Conservation (phyloP, 306 rosid species). For the Crataegus laevigata region DNA sequence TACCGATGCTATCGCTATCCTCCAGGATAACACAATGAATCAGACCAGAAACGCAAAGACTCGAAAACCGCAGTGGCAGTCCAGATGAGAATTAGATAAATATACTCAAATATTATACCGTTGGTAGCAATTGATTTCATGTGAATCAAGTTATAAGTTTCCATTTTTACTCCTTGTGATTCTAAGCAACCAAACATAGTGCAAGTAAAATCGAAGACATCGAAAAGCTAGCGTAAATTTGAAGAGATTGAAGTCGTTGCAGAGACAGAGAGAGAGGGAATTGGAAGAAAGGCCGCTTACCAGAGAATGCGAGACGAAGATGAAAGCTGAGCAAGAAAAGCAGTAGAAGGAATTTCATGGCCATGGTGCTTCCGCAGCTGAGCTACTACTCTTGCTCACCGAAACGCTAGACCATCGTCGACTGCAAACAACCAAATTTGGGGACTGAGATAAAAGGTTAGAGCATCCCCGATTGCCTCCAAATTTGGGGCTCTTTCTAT, state of each 20-base stretch:
- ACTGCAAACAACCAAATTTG: neutral
- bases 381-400: neutral
- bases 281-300: conserved; percentile 20
- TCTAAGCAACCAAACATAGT: conserved; percentile 5
- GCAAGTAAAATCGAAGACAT: neutral
- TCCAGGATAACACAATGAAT: neutral
- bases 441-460: neutral
- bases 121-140: neutral
- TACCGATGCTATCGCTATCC: neutral
- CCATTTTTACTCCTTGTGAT: neutral
- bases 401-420: conserved; percentile 23
- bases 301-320: conserved; percentile 40
- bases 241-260: neutral
- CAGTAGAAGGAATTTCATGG: conserved; percentile 24
- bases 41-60: neutral
- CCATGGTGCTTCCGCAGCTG: conserved; percentile 33
- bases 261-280: too few relatives aligned
- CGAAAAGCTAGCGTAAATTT: neutral
- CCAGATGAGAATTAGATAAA: neutral
- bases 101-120: neutral
- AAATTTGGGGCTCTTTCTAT: too few relatives aligned
- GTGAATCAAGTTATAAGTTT: too few relatives aligned
- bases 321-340: conserved; percentile 27
- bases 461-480: neutral
- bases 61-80: neutral